Base-by-base conservation (phyloP, 2,329 filamentous ascomycete genomes). In the Purpureocillium lavendulum region DNA sequence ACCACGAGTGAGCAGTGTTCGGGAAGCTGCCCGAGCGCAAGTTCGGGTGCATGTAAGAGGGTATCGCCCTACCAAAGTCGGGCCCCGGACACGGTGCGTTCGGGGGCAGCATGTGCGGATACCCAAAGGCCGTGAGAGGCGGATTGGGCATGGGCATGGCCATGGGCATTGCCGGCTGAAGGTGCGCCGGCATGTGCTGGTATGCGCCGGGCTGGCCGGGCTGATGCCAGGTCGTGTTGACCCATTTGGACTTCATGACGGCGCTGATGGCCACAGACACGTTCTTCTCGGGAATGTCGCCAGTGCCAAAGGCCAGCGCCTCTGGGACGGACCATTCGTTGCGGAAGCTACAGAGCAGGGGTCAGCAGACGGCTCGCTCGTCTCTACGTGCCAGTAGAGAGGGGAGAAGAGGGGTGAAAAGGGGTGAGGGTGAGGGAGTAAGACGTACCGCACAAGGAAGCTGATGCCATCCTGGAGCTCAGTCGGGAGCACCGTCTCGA, bases 211-310 rank as follows among this genome's bases (percentile, higher is more conserved):
- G 13, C 13, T 28, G 18, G 12, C n/a, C 7, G 13, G 31, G 4
- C 32, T 29, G n/a, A 9, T 13, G 36, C 30, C 38, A 47, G 9
- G 43, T 32, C 18, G 11, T 13, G 9, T 39, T 38, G 18, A 49
- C 40, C 60, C 60, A 62, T 41, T 60, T 62, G 2, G 58, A 61
- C 18, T 56, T 48, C 35, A 54, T 33, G 6, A 50, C 46, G 4
- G 60, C 53, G 4, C 43, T 42, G 21, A 62, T 52, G 12, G 3
- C 32, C 15, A 62, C 24, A 5, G 46, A 45, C 8, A 62, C 40
- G 2, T 45, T 43, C 21, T 48, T 49, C 30, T 59, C 58, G 4
- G 44, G 43, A 31, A 62, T 45, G 8, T 30, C 30, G 5, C 50
- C 49, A 7, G 40, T 35, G 2, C 45, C 49, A 33, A 50, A 44